These are phyloP conservation scores for Globisporangium cystogenes DNA, from an alignment of 352 stramenopile genomes.

Conservation along the genomic window DNA sequence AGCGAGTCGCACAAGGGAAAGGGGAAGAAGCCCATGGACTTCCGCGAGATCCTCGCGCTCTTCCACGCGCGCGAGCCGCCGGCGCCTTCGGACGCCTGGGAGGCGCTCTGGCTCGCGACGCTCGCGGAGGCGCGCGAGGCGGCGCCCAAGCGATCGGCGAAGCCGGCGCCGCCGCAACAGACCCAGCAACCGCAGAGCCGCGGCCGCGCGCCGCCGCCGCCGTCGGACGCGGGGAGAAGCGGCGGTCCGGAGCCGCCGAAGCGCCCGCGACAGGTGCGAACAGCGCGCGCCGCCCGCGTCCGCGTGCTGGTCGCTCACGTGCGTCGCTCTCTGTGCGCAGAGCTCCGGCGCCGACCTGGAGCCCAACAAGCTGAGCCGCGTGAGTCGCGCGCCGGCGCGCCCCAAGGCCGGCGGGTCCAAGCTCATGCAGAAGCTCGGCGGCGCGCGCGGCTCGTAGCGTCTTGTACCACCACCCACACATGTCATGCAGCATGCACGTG, in stretches of 20 bases:
- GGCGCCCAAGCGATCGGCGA: not conserved
- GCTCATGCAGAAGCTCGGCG: conserved; percentile 70
- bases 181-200: not conserved
- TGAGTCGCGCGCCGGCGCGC: conserved; percentile 34
- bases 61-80: conserved; percentile 33
- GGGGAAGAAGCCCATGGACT: conserved; percentile 45
- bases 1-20: conserved; percentile 6
- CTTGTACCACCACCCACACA: conserved; percentile 1
- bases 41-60: conserved; percentile 59
- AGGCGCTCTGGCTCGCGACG: conserved; percentile 37
- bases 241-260: conserved; percentile 36
- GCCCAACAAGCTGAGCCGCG: conserved; percentile 42
- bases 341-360: conserved; percentile 37
- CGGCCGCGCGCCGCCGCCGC: conserved; percentile 18
- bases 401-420: conserved; percentile 42
- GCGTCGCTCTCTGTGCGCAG: conserved; percentile 12
- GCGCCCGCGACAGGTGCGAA: conserved; percentile 41
- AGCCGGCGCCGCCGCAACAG: not conserved
- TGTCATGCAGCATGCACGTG: too few relatives aligned
- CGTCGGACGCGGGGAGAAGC: conserved; percentile 3
- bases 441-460: conserved; percentile 13
- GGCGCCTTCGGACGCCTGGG: conserved; percentile 18
- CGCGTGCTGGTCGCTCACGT: not conserved
- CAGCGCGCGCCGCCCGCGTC: too few relatives aligned
- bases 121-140: conserved; percentile 60